phyloP scores from a whole-genome alignment of 1,284 basidiomycete genomes.

The Phlebopus sp. region DNA sequence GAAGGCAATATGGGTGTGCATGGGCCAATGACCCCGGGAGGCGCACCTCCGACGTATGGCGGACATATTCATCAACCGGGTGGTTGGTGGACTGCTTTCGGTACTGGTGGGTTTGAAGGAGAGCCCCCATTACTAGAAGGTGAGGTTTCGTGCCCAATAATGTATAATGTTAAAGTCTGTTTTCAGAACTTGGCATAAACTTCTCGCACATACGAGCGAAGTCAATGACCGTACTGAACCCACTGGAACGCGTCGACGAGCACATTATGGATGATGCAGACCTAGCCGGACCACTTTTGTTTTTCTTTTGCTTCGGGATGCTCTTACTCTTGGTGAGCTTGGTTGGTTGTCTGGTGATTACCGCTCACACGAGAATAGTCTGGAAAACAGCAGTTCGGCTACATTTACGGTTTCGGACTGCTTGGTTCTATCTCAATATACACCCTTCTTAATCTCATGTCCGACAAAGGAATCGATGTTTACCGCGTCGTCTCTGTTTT shows the following conservation, averaged over 20 bases:
- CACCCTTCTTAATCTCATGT: slow-evolving; percentile 96
- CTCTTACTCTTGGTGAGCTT: slow-evolving; percentile 83
- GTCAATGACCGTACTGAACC: slow-evolving; percentile 94
- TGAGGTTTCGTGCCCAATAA: slow-evolving; percentile 33
- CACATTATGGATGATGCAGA: slow-evolving; percentile 99
- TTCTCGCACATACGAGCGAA: slow-evolving; percentile 94
- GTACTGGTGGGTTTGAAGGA: slow-evolving; percentile 92
- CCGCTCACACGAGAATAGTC: slow-evolving; percentile 52
- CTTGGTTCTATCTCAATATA: slow-evolving; percentile 95
- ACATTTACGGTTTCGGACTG: slow-evolving; percentile 97
- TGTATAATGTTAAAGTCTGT: slow-evolving; percentile 2
- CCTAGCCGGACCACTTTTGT: slow-evolving; percentile 93
- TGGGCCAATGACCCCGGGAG: slow-evolving; percentile 49
- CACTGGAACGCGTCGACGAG: slow-evolving; percentile 82
- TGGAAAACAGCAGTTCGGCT: slow-evolving; percentile 98
- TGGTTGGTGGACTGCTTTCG: slow-evolving; percentile 94
- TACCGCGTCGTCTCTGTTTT: slow-evolving; percentile 95
- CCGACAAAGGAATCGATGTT: slow-evolving; percentile 91
- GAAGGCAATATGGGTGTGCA: slow-evolving; percentile 66
- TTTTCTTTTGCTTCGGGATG: slow-evolving; percentile 91
- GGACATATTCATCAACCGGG: slow-evolving; percentile 66
- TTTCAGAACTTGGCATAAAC: slow-evolving; percentile 93
- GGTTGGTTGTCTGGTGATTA: slow-evolving; percentile 1
- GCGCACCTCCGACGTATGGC: slow-evolving; percentile 50
- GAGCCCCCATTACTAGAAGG: slow-evolving; percentile 93